Conservation (phyloP, 768 basidiomycete species). For the Collybia mongolica region DNA sequence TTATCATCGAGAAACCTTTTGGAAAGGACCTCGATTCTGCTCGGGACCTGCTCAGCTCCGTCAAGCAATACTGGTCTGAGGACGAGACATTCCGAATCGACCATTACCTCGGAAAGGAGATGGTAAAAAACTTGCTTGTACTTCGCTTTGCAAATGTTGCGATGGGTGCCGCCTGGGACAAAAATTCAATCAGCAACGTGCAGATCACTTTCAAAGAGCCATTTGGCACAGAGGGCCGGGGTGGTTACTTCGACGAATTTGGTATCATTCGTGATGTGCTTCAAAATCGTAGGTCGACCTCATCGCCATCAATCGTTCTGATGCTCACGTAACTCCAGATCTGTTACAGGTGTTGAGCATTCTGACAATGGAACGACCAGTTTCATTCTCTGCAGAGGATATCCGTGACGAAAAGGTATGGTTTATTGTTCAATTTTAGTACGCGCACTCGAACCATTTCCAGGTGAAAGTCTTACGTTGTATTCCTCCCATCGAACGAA, state of each 20-base stretch:
- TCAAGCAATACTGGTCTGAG: conserved; percentile 90
- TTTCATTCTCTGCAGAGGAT: conserved; percentile 96
- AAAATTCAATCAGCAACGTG: conserved; percentile 92
- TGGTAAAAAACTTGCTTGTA: conserved; percentile 98
- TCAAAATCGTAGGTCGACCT: conserved; percentile 85
- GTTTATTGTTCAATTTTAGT: conserved; percentile 4
- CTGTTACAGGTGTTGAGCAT: conserved; percentile 93
- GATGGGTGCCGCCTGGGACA: conserved; percentile 89
- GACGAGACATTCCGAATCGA: conserved; percentile 99
- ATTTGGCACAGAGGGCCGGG: conserved; percentile 98
- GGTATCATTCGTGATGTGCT: conserved; percentile 97
- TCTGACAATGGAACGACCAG: conserved; percentile 96
- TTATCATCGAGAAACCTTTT: conserved; percentile 99
- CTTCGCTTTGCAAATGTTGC: conserved; percentile 95
- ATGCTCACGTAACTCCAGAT: conserved; percentile 49
- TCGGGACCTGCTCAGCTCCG: conserved; percentile 67
- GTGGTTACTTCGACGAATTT: conserved; percentile 99
- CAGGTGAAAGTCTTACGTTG: conserved; percentile 95
- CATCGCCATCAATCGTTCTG: conserved; percentile 9
- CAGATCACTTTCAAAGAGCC: conserved; percentile 99
- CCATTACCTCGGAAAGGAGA: conserved; percentile 99
- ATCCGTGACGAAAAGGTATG: conserved; percentile 96
- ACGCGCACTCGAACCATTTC: conserved; percentile 1
- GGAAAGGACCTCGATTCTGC: conserved; percentile 91
- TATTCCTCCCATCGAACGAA: conserved; percentile 76